A percentile compares a stretch with the other conserved stretches of the same genome.
phyloP scores from a whole-genome alignment of 257 asterid species.

The Solanum chmielewskii region DNA sequence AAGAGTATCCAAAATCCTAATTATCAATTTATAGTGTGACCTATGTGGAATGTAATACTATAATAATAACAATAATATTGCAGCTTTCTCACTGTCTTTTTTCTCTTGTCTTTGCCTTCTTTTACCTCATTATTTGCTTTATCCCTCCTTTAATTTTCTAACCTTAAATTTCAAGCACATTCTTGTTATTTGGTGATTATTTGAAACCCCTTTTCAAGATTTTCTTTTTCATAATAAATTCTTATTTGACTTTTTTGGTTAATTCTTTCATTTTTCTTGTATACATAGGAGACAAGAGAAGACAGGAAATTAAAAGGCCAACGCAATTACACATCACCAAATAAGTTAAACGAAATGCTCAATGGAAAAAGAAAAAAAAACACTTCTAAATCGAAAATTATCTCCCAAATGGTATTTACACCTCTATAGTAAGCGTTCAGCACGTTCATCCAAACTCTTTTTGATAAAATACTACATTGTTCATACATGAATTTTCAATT shows the following conservation, averaged over 20 bases:
- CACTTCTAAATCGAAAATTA: not conserved
- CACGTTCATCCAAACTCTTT: too few species aligned
- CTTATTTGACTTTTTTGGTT: not conserved
- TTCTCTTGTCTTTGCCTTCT: not conserved
- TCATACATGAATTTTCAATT: too few species aligned
- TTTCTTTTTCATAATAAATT: not conserved
- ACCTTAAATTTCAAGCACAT: conserved; percentile 3
- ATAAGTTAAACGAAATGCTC: not conserved
- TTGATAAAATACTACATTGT: too few species aligned
- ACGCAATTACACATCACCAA: not conserved
- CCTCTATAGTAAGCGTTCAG: not conserved
- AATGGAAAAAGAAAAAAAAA: not conserved
- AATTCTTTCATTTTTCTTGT: not conserved
- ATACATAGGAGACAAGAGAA: not conserved
- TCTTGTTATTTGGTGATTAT: conserved; percentile 22
- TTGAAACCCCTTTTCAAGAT: not conserved
- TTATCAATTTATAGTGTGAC: not conserved
- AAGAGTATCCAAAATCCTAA: not conserved
- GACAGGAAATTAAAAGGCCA: conserved; percentile 5
- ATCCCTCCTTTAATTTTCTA: not conserved
- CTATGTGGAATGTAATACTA: not conserved
- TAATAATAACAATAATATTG: not conserved
- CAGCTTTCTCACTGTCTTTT: not conserved
- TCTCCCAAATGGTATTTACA: not conserved
- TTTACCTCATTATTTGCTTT: not conserved